Percentiles rank a stretch among this genome's conserved stretches.
Evolutionary conservation across 768 basidiomycete genomes (phyloP).

Genomic region (Phlebiopsis flavidoalba): DNA sequence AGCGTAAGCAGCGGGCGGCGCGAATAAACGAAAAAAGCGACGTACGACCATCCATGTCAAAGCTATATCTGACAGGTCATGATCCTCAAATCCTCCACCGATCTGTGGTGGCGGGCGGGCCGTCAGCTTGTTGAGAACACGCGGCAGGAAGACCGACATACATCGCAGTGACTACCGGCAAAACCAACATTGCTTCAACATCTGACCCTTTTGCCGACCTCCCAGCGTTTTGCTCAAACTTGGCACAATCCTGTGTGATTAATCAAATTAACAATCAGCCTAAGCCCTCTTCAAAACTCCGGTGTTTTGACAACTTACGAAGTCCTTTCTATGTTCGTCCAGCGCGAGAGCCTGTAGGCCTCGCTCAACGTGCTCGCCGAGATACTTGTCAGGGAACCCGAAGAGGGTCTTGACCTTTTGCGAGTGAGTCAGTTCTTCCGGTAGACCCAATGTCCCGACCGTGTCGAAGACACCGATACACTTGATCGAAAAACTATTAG

Average conservation of each 20-base stretch:
- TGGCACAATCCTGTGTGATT: slow-evolving; percentile 46
- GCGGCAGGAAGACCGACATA: slow-evolving; percentile 8
- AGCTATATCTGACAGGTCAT: slow-evolving; percentile 63
- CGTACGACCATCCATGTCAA: slow-evolving; percentile 62
- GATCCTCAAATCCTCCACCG: slow-evolving; percentile 63
- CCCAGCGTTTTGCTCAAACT: slow-evolving; percentile 54
- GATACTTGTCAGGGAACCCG: slow-evolving; percentile 54
- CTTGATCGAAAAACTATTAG: slow-evolving; percentile 57
- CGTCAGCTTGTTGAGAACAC: slow-evolving; percentile 18
- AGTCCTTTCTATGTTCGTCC: slow-evolving; percentile 62
- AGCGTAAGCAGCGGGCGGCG: not conserved
- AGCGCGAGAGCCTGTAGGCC: slow-evolving; percentile 70
- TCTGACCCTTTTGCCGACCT: slow-evolving; percentile 50
- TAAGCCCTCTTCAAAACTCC: not conserved
- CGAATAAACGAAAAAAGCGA: slow-evolving; percentile 1
- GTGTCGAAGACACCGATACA: slow-evolving; percentile 77
- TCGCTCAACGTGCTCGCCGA: slow-evolving; percentile 59
- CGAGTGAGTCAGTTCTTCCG: slow-evolving; percentile 53
- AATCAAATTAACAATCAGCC: not conserved
- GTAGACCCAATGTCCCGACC: slow-evolving; percentile 68
- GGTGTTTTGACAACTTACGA: slow-evolving; percentile 38
- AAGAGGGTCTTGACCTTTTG: slow-evolving; percentile 46
- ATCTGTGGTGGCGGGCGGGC: slow-evolving; percentile 31
- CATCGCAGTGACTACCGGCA: slow-evolving; percentile 42
- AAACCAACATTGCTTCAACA: slow-evolving; percentile 77